Evolutionary conservation across 208 protist genomes (phyloP), one percentile per base, ranked within the genome.

Genomic region (Leishmania mexicana): DNA sequence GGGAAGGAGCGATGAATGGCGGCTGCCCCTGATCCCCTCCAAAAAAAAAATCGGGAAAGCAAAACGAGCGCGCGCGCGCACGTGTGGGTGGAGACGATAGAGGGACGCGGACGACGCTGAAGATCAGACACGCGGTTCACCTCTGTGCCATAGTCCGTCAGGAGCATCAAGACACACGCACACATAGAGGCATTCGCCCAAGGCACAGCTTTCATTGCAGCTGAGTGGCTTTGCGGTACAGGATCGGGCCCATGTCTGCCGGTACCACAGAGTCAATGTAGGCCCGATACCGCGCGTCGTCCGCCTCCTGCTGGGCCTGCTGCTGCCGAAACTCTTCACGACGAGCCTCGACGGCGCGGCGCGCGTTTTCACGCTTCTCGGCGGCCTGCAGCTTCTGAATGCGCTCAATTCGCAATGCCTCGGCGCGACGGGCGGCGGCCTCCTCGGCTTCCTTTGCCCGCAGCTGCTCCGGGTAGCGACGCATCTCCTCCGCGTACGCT

Each of bases 191-290:
- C 80, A 64, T 10, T 62, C 51, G n/a, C 47, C 24, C 35, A 42
- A 81, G 40, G 42, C 49, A 15, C 21, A 35, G 38, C 40, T 15
- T 58, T 42, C 31, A 81, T 40, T 75, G 74, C n/a, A 94, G 68
- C 67, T 91, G 58, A 81, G 86, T 87, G 13, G 92, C 94, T 58
- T 90, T 91, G 31, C 83, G 86, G 40, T 85, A 87, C 71, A 96
- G 75, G 1, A 84, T 51, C 2, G 85, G 86, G 68, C 91, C 76
- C 88, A 96, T 92, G 78, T 96, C 85, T 0, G 67, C 70, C 24
- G 95, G 95, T 51, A 97, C 68, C 73, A 93, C 87, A 0, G 91
- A 89, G 71, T 89, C 84, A 40, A 97, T 89, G 78, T 92, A 96
- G 38, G 81, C 84, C 8, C 71, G 53, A 72, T 92, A 96, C 24